Base-by-base conservation (phyloP, 2,329 filamentous ascomycete genomes). In the Gnomoniopsis sp. region DNA sequence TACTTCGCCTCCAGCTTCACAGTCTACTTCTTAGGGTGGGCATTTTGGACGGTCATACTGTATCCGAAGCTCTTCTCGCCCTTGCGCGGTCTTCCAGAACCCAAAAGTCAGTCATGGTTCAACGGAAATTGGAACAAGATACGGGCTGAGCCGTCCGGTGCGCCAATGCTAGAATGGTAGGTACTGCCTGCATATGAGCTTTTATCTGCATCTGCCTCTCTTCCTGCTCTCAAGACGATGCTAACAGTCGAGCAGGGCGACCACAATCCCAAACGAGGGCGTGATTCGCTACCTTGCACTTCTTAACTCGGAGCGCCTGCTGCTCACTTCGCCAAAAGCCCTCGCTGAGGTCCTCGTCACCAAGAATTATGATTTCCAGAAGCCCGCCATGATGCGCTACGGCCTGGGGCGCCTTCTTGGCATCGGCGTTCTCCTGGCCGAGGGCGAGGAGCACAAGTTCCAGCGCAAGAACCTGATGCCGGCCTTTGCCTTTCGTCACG, bases 381-480 rank as follows among this genome's bases (percentile, higher is more conserved):
- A 91, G 68, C 88, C 88, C 0, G 54, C 65, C 1, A 68, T 78
- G 23, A 65, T 90, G 33, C 76, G 83, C 36, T 73, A 73, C 47
- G 78, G 80, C 1, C 74, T 93, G 3, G 83, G 81, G 1, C 79
- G 84, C 22, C 77, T 92, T 26, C 77, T 93, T 14, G 88, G 91
- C 11, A 74, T 87, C 14, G 89, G 90, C 11, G 76, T 93, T 15
- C 74, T 97, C 41, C 77, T 97, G 12, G 89, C 91, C 2, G 93
- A 97, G 72, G 93, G 93, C n/a, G 90, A 96, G 14, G 90, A 93
- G 67, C 93, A 97, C 72, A 95, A 89, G 75, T 77, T 84, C 66
- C 89, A 92, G 75, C 83, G 93, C 49, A 92, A 89, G 70, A 86
- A 88, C 59, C 82, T 96, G 19, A 85, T 88, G 75, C 91, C 91